A percentile compares a stretch with the other conserved stretches of the same genome.
phyloP scores from a whole-genome alignment of 2,329 filamentous ascomycete species.

The Endoconidiophora polonica region DNA sequence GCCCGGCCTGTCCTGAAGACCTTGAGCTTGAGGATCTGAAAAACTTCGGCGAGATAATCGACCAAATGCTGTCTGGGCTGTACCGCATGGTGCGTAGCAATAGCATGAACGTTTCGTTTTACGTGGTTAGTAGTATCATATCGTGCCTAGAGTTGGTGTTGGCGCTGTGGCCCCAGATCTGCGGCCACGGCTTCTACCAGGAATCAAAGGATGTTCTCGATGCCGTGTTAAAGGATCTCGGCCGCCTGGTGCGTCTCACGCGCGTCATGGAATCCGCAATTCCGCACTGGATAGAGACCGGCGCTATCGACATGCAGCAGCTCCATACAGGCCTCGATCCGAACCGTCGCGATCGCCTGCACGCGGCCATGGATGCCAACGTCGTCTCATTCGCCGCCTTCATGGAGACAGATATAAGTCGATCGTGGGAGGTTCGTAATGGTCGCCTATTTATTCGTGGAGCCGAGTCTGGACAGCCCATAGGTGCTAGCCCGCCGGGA shows the following conservation, averaged over 20 bases:
- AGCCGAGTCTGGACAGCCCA: conserved; percentile 7
- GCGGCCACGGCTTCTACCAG: conserved; percentile 1
- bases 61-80: background rate
- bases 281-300: background rate
- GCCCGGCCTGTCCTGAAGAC: conserved; percentile 3
- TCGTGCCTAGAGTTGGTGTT: background rate
- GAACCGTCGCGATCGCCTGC: conserved; percentile 23
- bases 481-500: conserved; percentile 1
- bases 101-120: background rate
- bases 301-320: background rate
- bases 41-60: background rate
- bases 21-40: background rate
- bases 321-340: conserved; percentile 18
- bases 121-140: conserved; percentile 1
- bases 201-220: background rate
- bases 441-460: conserved; percentile 14
- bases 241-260: background rate
- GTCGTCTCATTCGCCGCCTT: conserved; percentile 21
- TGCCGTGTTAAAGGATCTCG: background rate
- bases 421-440: conserved; percentile 14
- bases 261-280: conserved; percentile 1
- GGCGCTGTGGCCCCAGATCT: conserved; percentile 1
- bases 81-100: conserved; percentile 7
- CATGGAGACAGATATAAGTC: conserved; percentile 18
- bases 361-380: conserved; percentile 20